Conservation (phyloP, 192 early-diverging fungal genomes). For the Coemansia brasiliensis region DNA sequence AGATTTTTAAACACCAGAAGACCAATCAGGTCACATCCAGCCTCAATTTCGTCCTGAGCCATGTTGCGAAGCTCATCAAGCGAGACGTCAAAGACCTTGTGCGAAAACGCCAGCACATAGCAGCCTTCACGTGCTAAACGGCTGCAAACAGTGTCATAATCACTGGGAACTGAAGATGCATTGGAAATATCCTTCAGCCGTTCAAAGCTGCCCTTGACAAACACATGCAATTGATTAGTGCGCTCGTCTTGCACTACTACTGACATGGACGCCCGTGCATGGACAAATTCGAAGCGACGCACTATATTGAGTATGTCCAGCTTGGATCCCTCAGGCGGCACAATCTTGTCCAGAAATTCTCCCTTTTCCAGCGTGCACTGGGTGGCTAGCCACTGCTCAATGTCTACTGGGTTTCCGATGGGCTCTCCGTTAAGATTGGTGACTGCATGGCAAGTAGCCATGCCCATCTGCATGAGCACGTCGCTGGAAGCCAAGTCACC, state of each 20-base stretch:
- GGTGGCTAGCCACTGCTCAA: slow-evolving; percentile 75
- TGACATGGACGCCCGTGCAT: slow-evolving; percentile 73
- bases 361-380: slow-evolving; percentile 34
- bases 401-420: slow-evolving; percentile 76
- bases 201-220: slow-evolving; percentile 67
- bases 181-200: slow-evolving; percentile 62
- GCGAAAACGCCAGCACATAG: slow-evolving; percentile 74
- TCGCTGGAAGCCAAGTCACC: slow-evolving; percentile 52
- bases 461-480: slow-evolving; percentile 25
- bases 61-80: slow-evolving; percentile 40
- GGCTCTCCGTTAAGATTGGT: slow-evolving; percentile 57
- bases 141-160: slow-evolving; percentile 58
- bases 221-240: slow-evolving; percentile 62
- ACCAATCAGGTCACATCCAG: slow-evolving; percentile 58
- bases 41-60: slow-evolving; percentile 64
- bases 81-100: slow-evolving; percentile 52
- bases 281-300: slow-evolving; percentile 76
- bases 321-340: slow-evolving; percentile 50
- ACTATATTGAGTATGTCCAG: slow-evolving; percentile 40
- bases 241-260: slow-evolving; percentile 62
- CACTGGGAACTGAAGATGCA: slow-evolving; percentile 55
- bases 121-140: slow-evolving; percentile 66
- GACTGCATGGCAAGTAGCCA: slow-evolving; percentile 68
- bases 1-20: slow-evolving; percentile 78
- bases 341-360: slow-evolving; percentile 23